Evolutionary conservation across 495 filamentous ascomycete species (phyloP).

Genomic region (Thermothielavioides terrestris): DNA sequence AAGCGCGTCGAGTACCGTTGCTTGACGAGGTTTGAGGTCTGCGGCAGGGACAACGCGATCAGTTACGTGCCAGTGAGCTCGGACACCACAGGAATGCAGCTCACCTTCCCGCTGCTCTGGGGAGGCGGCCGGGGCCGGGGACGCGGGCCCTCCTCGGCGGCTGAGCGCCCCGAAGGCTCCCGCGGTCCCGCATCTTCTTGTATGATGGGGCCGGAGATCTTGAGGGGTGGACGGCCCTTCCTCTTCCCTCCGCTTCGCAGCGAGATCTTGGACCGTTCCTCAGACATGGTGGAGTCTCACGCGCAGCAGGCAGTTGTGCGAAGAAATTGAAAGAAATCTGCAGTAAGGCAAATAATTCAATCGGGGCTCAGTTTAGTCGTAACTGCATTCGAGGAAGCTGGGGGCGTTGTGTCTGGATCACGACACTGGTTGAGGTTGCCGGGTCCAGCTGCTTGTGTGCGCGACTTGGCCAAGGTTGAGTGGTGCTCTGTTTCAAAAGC

Average conservation of each 20-base stretch:
- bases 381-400: too few species aligned
- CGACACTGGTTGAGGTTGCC: too few species aligned
- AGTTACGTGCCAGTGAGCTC: background rate
- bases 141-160: slow-evolving; percentile 22
- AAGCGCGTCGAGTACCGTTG: slow-evolving; percentile 88
- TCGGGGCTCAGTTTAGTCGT: too few species aligned
- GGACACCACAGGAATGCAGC: background rate
- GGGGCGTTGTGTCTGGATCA: too few species aligned
- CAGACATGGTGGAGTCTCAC: slow-evolving; percentile 38
- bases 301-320: background rate
- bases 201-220: slow-evolving; percentile 59
- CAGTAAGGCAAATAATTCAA: too few species aligned
- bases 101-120: slow-evolving; percentile 34
- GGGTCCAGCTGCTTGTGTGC: too few species aligned
- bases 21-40: slow-evolving; percentile 91
- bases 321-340: too few species aligned
- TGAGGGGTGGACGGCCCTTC: slow-evolving; percentile 67
- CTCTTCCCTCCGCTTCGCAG: slow-evolving; percentile 72
- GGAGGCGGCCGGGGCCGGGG: slow-evolving; percentile 37
- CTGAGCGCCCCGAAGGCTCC: slow-evolving; percentile 27
- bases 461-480: too few species aligned
- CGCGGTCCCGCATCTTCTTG: slow-evolving; percentile 31
- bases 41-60: slow-evolving; percentile 1
- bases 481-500: too few species aligned
- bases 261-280: slow-evolving; percentile 70